Evolutionary conservation across 73 alveolate species (phyloP).

Genomic region (Uronychia setigera): DNA sequence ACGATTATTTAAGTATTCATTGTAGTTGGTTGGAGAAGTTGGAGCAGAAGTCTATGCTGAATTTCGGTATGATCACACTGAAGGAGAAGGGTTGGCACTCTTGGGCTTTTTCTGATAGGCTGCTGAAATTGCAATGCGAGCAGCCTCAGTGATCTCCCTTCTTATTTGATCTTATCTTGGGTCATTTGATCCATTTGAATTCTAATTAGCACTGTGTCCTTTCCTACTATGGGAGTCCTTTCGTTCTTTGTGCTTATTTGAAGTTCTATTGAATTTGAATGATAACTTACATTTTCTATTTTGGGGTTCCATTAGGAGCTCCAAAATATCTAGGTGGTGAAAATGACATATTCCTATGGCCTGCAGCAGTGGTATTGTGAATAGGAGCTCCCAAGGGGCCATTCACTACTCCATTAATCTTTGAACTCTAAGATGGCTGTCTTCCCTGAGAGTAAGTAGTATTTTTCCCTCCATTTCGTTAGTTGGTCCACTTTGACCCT

Average conservation of each 20-base stretch:
- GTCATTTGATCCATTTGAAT: not conserved
- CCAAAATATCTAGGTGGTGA: not conserved
- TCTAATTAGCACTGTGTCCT: not conserved
- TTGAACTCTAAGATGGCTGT: not conserved
- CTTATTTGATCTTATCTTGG: not conserved
- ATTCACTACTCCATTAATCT: not conserved
- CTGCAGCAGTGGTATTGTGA: not conserved
- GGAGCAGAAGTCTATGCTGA: not conserved
- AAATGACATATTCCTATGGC: not conserved
- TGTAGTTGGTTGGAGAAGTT: not conserved
- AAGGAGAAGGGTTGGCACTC: constrained; percentile 1
- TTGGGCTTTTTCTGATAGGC: not conserved
- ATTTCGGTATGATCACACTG: not conserved
- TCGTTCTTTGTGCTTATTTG: not conserved
- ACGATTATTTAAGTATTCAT: not conserved
- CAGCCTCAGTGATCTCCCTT: constrained; percentile 1
- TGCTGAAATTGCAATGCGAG: not conserved
- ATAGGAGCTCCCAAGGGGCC: too few species aligned
- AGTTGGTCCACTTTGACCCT: not conserved
- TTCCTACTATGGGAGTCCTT: not conserved
- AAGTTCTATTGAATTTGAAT: too few species aligned
- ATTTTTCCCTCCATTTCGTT: not conserved
- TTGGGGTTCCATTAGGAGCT: not conserved
- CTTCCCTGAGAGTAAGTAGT: not conserved
- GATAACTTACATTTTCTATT: not conserved